Base-by-base conservation (phyloP, 768 basidiomycete genomes). In the Mycena indigotica region DNA sequence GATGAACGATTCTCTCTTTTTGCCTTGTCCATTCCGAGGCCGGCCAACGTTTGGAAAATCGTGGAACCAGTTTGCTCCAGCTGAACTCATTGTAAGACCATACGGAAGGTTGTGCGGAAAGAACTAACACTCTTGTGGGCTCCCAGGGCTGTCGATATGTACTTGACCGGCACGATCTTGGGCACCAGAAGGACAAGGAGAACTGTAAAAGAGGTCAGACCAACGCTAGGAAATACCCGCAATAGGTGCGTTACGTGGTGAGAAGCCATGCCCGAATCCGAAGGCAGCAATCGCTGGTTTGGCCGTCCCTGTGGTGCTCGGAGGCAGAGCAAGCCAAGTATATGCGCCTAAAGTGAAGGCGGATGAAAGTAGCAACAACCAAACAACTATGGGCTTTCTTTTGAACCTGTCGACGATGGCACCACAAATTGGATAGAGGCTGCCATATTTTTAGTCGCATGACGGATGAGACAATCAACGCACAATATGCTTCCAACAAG, bases 51-150 rank as follows among this genome's bases (percentile, higher is more conserved):
- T 63, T 91, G 87, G 55, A 86, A 83, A 53, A 90, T 80, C 0
- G 86, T 88, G 3, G 86, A 82, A 1, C 89, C 89, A 2, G 85
- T 84, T 69, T 89, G 85, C 67, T 92, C 90, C 56, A 92, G 74
- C 89, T 91, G 12, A 41, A 3, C 24, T 44, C 17, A 40, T 38
- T 12, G 59, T 29, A 56, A 21, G 5, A n/a, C n/a, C n/a, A n/a
- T n/a, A n/a, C n/a, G n/a, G 32, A 54, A 40, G 17, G 12, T 1
- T 38, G 29, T 28, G 5, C 12, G 21, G 28, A 6, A 19, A 38
- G 28, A 3, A 72, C 86, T 60, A 72, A 90, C 90, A 67, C 85
- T 84, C 69, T 92, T 91, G 67, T 92, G 89, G 5, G 85, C 84
- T 1, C 89, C 90, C 0, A 92, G 76, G 4, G 88, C 88, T 1